Base-by-base conservation (phyloP, 345 rosid species). In the Trapa incisa region DNA sequence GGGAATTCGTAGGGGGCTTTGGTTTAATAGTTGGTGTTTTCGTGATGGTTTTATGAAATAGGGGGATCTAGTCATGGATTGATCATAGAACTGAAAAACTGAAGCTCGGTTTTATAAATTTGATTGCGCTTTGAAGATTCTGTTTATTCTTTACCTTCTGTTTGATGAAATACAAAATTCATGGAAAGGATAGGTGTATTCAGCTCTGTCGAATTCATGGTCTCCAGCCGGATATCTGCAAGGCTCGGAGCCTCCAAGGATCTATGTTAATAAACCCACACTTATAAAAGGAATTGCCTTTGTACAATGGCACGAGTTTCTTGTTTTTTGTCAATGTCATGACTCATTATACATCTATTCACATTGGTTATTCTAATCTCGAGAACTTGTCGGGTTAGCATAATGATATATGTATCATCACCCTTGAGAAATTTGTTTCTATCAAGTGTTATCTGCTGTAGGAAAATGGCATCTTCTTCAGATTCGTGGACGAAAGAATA, bases 401-500 rank as follows among this genome's bases (percentile, higher is more conserved):
- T 54, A n/a, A 22, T 33, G 29, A 12, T 54, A 22, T 22, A 22
- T 54, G 2, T 54, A 6, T 54, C 22, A 14, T 3, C n/a, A 14
- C 16, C 5, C 54, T 13, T 2, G 54, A 50, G 22, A 50, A 50
- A 50, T 50, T 0, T 50, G 16, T 22, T 14, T 2, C n/a, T 50
- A 22, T 22, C 29, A 22, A 22, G 29, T 22, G 29, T n/a, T 52
- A 66, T 36, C 66, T 73, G 16, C 63, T 52, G 35, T 39, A 78
- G 80, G 71, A 35, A 61, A 61, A 92, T 92, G 98, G 91, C 84
- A 14, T 84, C 96, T 73, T 79, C 91, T 0, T 78, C 83, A 16
- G 98, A 92, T 66, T 71, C 92, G 14, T 92, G 98, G 98, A 67
- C 87, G 83, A 89, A 79, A 76, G 95, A 87, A 67, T 92, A 84